Conservation (phyloP, 208 protist species). For the Crithidia mellificae region DNA sequence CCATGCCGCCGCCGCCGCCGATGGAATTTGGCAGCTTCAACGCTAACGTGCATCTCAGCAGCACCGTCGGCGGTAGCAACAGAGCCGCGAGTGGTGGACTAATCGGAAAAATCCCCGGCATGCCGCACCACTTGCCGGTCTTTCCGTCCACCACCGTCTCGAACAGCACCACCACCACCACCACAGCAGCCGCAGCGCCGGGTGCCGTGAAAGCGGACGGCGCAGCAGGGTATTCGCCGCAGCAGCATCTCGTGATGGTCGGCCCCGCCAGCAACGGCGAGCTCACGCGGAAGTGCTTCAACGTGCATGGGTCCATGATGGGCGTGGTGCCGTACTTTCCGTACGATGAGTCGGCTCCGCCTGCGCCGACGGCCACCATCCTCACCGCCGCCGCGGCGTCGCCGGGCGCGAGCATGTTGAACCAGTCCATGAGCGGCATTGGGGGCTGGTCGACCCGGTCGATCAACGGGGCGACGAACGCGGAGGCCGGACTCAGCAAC, state of each 20-base stretch:
- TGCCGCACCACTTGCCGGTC: background rate
- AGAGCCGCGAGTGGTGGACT: background rate
- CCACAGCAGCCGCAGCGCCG: background rate
- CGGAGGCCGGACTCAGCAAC: slow-evolving; percentile 3
- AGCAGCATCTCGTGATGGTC: slow-evolving; percentile 25
- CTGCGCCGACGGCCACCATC: slow-evolving; percentile 43
- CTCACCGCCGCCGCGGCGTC: slow-evolving; percentile 28
- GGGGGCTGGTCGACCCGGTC: slow-evolving; percentile 20
- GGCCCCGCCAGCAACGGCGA: slow-evolving; percentile 24
- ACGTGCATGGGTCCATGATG: slow-evolving; percentile 46
- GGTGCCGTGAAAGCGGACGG: background rate
- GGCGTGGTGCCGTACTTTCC: slow-evolving; percentile 41
- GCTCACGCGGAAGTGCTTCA: slow-evolving; percentile 35
- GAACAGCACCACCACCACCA: no score
- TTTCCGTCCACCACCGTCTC: background rate
- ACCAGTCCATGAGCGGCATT: slow-evolving; percentile 22
- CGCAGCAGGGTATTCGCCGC: background rate
- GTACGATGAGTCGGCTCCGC: slow-evolving; percentile 34
- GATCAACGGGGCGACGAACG: background rate
- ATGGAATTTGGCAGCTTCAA: slow-evolving; percentile 15
- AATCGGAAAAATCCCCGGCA: no score
- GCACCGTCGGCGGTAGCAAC: background rate
- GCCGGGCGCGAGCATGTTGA: slow-evolving; percentile 13
- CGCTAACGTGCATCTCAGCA: background rate
- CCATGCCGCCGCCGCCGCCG: background rate